Conservation (phyloP, 2,329 filamentous ascomycete genomes). For the Colletotrichum godetiae region DNA sequence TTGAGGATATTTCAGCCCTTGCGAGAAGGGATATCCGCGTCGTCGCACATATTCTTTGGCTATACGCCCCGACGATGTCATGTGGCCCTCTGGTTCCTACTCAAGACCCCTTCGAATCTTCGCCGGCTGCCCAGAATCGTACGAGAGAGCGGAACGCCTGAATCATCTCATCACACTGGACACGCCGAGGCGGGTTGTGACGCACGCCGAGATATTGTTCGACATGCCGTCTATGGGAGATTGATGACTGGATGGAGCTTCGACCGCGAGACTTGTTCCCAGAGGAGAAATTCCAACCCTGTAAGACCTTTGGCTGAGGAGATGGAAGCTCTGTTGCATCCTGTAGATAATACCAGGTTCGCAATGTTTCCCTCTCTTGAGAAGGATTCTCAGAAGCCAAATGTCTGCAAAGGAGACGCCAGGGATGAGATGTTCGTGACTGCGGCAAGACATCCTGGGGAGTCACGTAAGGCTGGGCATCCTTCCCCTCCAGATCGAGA, state of each 20-base stretch:
- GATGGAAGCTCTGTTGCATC: not conserved
- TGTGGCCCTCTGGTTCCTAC: constrained; percentile 1
- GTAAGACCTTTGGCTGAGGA: constrained; percentile 1
- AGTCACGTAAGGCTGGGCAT: not conserved
- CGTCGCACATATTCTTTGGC: constrained; percentile 10
- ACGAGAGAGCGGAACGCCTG: not conserved
- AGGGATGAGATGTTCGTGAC: not conserved
- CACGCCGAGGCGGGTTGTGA: not conserved
- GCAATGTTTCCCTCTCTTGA: not conserved
- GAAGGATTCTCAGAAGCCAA: not conserved
- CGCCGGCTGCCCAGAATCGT: not conserved
- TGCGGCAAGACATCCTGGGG: not conserved
- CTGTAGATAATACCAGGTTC: not conserved
- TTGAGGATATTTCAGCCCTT: not conserved
- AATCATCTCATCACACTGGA: not conserved
- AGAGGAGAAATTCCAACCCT: not conserved
- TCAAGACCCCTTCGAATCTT: not conserved
- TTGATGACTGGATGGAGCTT: not conserved
- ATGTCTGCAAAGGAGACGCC: not conserved
- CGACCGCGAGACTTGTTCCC: not conserved
- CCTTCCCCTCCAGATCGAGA: not conserved
- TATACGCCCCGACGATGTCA: constrained; percentile 1
- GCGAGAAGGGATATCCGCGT: not conserved
- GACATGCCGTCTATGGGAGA: not conserved
- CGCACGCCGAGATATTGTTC: not conserved